These are phyloP conservation scores for Remersonia thermophila DNA, from an alignment of 2,329 filamentous ascomycete genomes.

Conservation along the genomic window DNA sequence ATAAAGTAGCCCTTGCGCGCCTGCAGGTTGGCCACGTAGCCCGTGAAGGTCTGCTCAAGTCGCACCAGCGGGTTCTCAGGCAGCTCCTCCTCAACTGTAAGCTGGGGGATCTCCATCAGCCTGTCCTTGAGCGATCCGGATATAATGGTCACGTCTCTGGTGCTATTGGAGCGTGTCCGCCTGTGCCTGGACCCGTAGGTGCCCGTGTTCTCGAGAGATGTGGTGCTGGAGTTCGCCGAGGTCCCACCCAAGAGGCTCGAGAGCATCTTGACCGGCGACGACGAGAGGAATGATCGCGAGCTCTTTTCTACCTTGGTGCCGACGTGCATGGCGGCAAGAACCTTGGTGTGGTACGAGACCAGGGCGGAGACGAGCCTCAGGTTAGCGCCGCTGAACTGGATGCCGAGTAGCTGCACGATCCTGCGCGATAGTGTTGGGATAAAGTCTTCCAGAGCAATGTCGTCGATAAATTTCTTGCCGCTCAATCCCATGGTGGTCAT, in stretches of 20 bases:
- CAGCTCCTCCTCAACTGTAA: slow-evolving; percentile 36
- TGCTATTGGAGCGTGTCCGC: slow-evolving; percentile 33
- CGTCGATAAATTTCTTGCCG: slow-evolving; percentile 61
- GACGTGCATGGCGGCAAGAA: slow-evolving; percentile 57
- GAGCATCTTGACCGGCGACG: slow-evolving; percentile 84
- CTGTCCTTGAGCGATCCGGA: slow-evolving; percentile 42
- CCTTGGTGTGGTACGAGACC: slow-evolving; percentile 66
- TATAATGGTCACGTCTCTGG: slow-evolving; percentile 35
- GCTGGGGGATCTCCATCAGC: slow-evolving; percentile 25
- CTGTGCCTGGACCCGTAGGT: slow-evolving; percentile 26
- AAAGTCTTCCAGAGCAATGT: slow-evolving; percentile 60
- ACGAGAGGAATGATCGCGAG: slow-evolving; percentile 55
- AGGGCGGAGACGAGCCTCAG: slow-evolving; percentile 52
- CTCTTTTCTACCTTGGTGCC: slow-evolving; percentile 42
- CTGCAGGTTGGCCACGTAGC: slow-evolving; percentile 71
- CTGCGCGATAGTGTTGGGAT: slow-evolving; percentile 62
- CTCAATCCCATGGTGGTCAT: slow-evolving; percentile 50
- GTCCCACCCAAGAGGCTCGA: slow-evolving; percentile 65
- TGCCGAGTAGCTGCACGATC: slow-evolving; percentile 59
- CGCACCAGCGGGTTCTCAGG: slow-evolving; percentile 56
- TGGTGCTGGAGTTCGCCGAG: slow-evolving; percentile 27
- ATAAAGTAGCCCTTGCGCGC: slow-evolving; percentile 79
- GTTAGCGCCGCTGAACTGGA: slow-evolving; percentile 57
- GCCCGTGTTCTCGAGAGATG: slow-evolving; percentile 22
- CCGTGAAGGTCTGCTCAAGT: slow-evolving; percentile 74